Evolutionary conservation across 441 rosid species (phyloP).

Genomic region (Mallotus japonicus): DNA sequence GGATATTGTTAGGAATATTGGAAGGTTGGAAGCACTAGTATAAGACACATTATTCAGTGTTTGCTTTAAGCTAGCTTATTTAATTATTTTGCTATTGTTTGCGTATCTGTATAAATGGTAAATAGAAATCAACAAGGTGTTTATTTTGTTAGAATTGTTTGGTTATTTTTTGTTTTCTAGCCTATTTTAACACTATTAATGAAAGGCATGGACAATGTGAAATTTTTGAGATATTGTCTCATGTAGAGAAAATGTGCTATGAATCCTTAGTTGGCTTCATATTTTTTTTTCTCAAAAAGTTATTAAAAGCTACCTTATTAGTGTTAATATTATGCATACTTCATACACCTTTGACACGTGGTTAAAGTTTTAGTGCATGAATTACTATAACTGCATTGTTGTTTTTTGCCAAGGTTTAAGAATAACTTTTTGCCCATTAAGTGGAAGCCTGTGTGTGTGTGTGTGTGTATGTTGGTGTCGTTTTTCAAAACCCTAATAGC

Average conservation of each 20-base stretch:
- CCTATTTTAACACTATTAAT: neutral
- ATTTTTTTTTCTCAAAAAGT: neutral
- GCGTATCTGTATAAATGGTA: too few species aligned
- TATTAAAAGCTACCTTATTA: neutral
- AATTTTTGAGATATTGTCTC: neutral
- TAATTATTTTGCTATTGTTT: neutral
- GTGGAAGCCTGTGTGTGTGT: neutral
- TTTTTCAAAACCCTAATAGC: too few species aligned
- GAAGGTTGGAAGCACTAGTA: too few species aligned
- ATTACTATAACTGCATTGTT: neutral
- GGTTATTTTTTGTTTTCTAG: neutral
- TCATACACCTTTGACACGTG: neutral
- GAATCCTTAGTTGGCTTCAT: neutral
- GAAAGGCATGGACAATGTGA: neutral
- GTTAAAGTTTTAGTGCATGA: neutral
- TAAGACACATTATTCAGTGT: too few species aligned
- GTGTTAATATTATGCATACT: neutral
- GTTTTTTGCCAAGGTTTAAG: neutral
- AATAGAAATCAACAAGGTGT: neutral
- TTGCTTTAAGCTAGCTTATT: neutral
- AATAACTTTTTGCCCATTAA: neutral
- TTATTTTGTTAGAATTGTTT: too few species aligned
- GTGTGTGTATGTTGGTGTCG: too few species aligned
- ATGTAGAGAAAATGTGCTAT: neutral
- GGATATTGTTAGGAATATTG: neutral